phyloP scores from a whole-genome alignment of 495 filamentous ascomycete genomes.

The Letharia lupina region DNA sequence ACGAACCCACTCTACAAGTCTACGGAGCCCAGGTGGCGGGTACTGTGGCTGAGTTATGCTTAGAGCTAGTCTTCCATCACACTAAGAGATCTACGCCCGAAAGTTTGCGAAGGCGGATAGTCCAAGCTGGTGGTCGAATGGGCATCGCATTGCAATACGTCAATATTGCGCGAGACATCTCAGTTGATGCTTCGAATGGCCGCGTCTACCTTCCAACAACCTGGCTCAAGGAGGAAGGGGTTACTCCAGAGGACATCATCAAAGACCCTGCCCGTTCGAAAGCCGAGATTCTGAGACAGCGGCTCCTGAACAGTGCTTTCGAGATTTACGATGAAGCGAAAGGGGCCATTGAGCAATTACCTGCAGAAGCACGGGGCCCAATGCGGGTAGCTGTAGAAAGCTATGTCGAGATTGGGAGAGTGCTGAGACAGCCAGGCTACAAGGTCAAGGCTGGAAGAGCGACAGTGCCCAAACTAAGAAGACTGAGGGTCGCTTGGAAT shows the following conservation, averaged over 20 bases:
- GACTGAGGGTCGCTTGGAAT: slow-evolving; percentile 48
- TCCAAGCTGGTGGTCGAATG: slow-evolving; percentile 49
- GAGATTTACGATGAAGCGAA: slow-evolving; percentile 41
- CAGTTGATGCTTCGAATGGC: slow-evolving; percentile 49
- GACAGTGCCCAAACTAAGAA: slow-evolving; percentile 47
- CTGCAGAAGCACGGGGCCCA: slow-evolving; percentile 46
- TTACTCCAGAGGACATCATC: slow-evolving; percentile 46
- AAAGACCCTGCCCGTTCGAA: slow-evolving; percentile 33
- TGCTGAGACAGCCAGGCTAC: slow-evolving; percentile 38
- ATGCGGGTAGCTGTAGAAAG: slow-evolving; percentile 61
- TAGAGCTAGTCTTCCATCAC: slow-evolving; percentile 53
- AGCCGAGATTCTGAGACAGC: slow-evolving; percentile 40
- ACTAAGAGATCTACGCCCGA: slow-evolving; percentile 26
- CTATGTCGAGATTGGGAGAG: slow-evolving; percentile 64
- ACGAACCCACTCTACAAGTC: slow-evolving; percentile 44
- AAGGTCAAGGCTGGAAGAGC: slow-evolving; percentile 45
- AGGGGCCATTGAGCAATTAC: slow-evolving; percentile 47
- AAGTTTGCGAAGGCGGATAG: slow-evolving; percentile 26
- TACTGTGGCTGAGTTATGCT: slow-evolving; percentile 56
- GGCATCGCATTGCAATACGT: slow-evolving; percentile 61
- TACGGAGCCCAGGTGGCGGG: slow-evolving; percentile 57
- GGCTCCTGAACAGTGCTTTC: slow-evolving; percentile 49
- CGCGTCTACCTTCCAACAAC: slow-evolving; percentile 54
- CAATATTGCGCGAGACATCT: slow-evolving; percentile 62
- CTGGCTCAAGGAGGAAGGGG: slow-evolving; percentile 50